Base-by-base conservation (phyloP, 1,139 yeast genomes). In the Pichia sp. region DNA sequence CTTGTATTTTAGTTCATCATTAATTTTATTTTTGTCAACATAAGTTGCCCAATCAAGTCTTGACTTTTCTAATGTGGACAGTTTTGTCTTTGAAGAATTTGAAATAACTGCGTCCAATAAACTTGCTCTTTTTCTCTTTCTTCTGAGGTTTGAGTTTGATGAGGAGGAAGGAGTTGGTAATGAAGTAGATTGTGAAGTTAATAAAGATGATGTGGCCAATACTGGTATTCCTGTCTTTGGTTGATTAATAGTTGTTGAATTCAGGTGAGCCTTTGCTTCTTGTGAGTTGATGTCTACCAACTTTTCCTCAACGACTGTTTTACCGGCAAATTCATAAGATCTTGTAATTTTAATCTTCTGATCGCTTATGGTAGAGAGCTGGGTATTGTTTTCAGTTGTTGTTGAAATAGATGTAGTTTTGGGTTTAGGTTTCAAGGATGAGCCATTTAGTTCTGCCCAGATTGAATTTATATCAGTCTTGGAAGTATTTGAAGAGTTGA, bases 21-120 rank as follows among this genome's bases (percentile, higher is more conserved):
- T 75, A 49, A 94, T 81, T 51, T 90, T 89, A 54, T 83, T 81
- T 57, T 83, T 74, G 66, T 92, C 97, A 22, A 94, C 97, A 68
- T 86, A 90, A 52, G 88, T 80, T 1, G 96, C 95, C 96, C 98
- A 92, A 65, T 92, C 98, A 50, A 92, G 73, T 53, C 95, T 74
- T 2, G 96, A 86, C 65, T 92, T 92, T 64, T 94, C 97, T 53
- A 92, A 70, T 0, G 98, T 94, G 20, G 95, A 86, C 53, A 94
- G 72, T 64, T 89, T 90, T 42, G 82, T 80, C 50, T 73, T 71
- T 49, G 80, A 72, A 9, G 84, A 70, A 42, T 80, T 79, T 40
- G 75, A 69, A 20, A 80, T 77, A 25, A 81, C 76, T 39, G 80
- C 88, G 57, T 88, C 97, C 27, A 89, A 71, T 43, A 90, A 68